Evolutionary conservation across 2,329 filamentous ascomycete genomes (phyloP).

Genomic region (Neofusicoccum ribis): DNA sequence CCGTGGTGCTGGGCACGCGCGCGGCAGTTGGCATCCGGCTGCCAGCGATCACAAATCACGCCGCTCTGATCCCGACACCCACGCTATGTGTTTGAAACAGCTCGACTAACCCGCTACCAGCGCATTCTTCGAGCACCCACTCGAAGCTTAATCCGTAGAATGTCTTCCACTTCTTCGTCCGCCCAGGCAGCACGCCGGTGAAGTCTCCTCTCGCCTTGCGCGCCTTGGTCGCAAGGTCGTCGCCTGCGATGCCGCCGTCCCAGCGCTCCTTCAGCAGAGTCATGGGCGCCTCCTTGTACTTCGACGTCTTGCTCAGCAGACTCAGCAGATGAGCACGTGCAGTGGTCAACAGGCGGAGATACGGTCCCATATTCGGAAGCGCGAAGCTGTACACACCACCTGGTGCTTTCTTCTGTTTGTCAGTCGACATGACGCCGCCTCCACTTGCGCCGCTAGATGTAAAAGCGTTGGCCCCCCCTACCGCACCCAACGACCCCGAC

Average conservation of each 20-base stretch:
- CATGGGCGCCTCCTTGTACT: conserved; percentile 64
- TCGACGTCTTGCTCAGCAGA: conserved; percentile 58
- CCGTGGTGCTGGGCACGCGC: neutral
- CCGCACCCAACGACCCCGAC: conserved; percentile 67
- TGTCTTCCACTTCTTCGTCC: conserved; percentile 69
- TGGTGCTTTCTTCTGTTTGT: neutral
- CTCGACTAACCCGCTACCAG: conserved; percentile 70
- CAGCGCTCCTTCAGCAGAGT: conserved; percentile 65
- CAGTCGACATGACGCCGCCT: conserved; percentile 21
- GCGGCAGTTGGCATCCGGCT: neutral
- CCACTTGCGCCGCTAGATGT: conserved; percentile 59
- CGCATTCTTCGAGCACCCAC: conserved; percentile 70
- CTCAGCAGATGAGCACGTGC: conserved; percentile 63
- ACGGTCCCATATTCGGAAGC: conserved; percentile 66
- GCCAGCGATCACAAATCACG: conserved; percentile 12
- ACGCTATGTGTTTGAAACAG: conserved; percentile 74
- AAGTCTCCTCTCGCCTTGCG: conserved; percentile 59
- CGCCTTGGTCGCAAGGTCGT: conserved; percentile 47
- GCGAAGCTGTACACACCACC: conserved; percentile 48
- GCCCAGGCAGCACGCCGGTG: conserved; percentile 58
- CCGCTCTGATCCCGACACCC: conserved; percentile 60
- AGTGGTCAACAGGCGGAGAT: conserved; percentile 64
- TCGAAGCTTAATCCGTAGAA: conserved; percentile 70
- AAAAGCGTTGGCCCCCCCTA: conserved; percentile 67
- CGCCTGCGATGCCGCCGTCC: conserved; percentile 62